Evolutionary conservation across 2,329 filamentous ascomycete species (phyloP).

Genomic region (Sphaerulina vaccinii): DNA sequence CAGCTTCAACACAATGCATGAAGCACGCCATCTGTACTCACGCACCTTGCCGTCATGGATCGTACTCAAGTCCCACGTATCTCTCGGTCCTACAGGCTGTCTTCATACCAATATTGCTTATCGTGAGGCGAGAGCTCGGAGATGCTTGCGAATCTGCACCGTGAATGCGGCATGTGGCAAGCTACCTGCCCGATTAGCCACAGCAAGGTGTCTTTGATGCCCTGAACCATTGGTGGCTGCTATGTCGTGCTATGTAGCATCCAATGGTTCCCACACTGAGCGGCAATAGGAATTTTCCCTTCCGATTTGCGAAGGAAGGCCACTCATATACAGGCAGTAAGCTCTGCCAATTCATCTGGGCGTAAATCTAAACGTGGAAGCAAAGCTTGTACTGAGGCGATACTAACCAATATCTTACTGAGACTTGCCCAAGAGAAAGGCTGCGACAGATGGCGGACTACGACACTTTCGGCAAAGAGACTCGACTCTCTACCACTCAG

Average conservation of each 20-base stretch:
- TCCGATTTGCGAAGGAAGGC: background rate
- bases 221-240: conserved; percentile 8
- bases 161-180: background rate
- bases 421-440: too few species aligned
- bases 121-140: too few species aligned
- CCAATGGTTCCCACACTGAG: too few species aligned
- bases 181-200: background rate
- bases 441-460: background rate
- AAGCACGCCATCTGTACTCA: too few species aligned
- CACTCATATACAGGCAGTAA: conserved; percentile 1
- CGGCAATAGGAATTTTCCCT: background rate
- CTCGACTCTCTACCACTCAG: background rate
- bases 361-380: background rate
- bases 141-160: too few species aligned
- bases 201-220: background rate
- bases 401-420: background rate
- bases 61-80: too few species aligned
- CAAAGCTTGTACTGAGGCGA: background rate
- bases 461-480: background rate
- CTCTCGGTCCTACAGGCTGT: too few species aligned
- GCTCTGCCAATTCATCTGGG: conserved; percentile 6
- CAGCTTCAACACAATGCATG: too few species aligned
- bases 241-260: conserved; percentile 17
- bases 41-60: too few species aligned
- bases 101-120: too few species aligned